Base-by-base conservation (phyloP, 345 rosid species). In the Heritiera littoralis region DNA sequence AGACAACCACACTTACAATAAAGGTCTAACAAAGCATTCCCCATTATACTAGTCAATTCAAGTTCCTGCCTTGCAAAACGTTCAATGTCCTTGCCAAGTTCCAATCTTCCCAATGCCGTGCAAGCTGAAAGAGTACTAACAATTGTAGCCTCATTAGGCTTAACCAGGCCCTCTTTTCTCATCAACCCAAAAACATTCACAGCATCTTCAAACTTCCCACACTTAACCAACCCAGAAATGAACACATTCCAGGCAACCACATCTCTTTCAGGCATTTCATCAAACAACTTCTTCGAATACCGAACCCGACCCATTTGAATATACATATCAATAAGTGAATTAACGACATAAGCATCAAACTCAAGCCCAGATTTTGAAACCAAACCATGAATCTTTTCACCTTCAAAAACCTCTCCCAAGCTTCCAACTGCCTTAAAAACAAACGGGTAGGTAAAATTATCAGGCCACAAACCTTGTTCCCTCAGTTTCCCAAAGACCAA, bases 41-140 rank as follows among this genome's bases (percentile, higher is more conserved):
- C 84, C 59, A 91, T 86, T 72, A 86, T 87, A 56, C 67, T 28
- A 82, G 90, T 91, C 58, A 77, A 79, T 73, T 79, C 84, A 78
- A 89, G 78, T 35, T 87, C 83, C 3, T 82, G 76, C 48, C 79
- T 82, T 38, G 87, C 85, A 77, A 84, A 89, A 68, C 14, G 58
- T 69, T 89, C 86, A 80, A 92, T 87, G 74, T 85, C 80, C 86
- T 83, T 82, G 63, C 93, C 96, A 45, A 89, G 83, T 58, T 89
- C 86, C 66, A 90, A 60, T 74, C 78, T 84, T 81, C 89, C 86
- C 84, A 87, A 67, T 17, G 84, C 86, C 0, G 92, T 81, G 79
- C 93, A 93, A 76, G 97, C 98, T 0, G 94, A 87, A 59, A 93
- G 91, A 35, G 88, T 89, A 83, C 90, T 89, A 72, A 88, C 96